phyloP scores from a whole-genome alignment of 208 protist species.

The Tritrichomonas musculus region DNA sequence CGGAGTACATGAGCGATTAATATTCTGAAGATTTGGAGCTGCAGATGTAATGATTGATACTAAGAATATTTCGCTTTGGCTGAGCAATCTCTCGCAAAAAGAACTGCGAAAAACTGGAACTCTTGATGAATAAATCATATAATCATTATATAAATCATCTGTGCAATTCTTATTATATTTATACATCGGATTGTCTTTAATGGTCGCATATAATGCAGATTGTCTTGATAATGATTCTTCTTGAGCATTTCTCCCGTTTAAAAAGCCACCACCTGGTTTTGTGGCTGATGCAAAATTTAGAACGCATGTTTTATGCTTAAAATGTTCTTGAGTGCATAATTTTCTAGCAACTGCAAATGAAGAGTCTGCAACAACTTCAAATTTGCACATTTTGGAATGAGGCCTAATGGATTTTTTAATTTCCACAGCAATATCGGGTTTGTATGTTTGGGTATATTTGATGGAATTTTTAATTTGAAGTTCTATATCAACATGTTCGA shows the following conservation, averaged over 20 bases:
- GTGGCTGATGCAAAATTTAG: neutral
- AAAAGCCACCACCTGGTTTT: too few relatives aligned
- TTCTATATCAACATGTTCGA: too few relatives aligned
- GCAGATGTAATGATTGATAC: conserved; percentile 9
- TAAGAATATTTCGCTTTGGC: neutral
- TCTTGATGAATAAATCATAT: neutral
- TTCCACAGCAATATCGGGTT: too few relatives aligned
- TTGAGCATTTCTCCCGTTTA: neutral
- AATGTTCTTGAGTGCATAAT: too few relatives aligned
- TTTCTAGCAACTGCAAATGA: too few relatives aligned
- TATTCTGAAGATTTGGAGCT: neutral
- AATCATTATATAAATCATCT: neutral
- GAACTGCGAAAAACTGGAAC: neutral
- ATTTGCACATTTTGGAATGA: too few relatives aligned
- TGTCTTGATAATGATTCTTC: neutral
- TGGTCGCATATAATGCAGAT: neutral
- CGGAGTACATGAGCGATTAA: too few relatives aligned
- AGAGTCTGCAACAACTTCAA: too few relatives aligned
- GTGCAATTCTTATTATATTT: neutral
- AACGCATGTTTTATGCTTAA: neutral
- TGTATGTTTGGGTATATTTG: too few relatives aligned
- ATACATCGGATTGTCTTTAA: neutral
- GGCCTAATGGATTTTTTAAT: too few relatives aligned
- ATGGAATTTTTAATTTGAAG: too few relatives aligned
- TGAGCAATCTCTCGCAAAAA: neutral